Evolutionary conservation across 2,329 filamentous ascomycete genomes (phyloP), one percentile per base, ranked within the genome.

Genomic region (Fusarium sp.): DNA sequence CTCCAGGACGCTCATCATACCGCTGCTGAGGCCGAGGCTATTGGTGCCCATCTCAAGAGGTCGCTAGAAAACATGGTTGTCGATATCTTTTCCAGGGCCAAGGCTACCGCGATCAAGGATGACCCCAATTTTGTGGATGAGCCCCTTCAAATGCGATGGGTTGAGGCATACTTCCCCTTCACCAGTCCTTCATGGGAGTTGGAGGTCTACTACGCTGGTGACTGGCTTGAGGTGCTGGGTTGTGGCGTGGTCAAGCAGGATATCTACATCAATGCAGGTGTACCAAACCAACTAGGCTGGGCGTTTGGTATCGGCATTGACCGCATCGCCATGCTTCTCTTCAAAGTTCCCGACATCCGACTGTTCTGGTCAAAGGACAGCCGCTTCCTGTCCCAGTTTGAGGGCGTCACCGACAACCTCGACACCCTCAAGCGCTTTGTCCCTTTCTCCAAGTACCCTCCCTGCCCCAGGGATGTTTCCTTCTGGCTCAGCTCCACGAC

Each of bases 131-230:
- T 82, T 69, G 78, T 82, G 21, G 84, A 89, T 50, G 92, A 97
- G 75, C 93, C 94, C 6, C 84, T 98, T 39, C 91, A 89, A 72
- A 90, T 98, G 75, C 89, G 96, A 70, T 99, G 96, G 96, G 91
- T 98, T 9, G 95, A 98, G 79, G 94, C 96, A 2, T 98, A 96
- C 81, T 99, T 99, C 81, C 96, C 96, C 39, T 98, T 98, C 78
- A 99, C 96, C 1, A 94, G 91, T 60, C 96, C 96, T 0, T 96
- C 92, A 8, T 99, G 94, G 92, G 96, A 99, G 79, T 87, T 99
- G 24, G 96, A 99, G 77, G 94, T 99, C 11, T 94, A 93, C 84
- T 98, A 95, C 88, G 91, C 92, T 71, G 94, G 93, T 31, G 92
- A 97, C 77, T 99, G 96, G 96, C 89, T 99, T 34, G 96, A 99